Conservation (phyloP, 2,329 filamentous ascomycete genomes). For the Apiospora sp. region DNA sequence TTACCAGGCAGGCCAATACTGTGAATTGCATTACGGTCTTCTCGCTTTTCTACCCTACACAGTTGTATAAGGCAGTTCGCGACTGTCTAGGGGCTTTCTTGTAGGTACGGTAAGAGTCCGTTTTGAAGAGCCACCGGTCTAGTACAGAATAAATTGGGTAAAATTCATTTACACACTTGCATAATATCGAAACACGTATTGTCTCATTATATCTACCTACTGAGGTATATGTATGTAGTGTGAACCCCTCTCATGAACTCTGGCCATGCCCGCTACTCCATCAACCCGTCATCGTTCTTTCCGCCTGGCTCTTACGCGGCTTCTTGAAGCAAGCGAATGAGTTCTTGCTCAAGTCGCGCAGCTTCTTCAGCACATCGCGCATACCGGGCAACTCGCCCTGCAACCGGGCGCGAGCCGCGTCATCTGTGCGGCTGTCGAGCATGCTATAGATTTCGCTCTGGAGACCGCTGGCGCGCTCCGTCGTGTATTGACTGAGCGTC, state of each 20-base stretch:
- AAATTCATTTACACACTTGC: not conserved
- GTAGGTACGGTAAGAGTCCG: no score
- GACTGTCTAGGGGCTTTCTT: no score
- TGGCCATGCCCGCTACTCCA: not conserved
- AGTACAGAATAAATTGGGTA: not conserved
- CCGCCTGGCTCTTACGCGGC: constrained; percentile 37
- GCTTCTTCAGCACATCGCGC: constrained; percentile 83
- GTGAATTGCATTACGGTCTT: not conserved
- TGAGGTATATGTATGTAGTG: not conserved
- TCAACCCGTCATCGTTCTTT: constrained; percentile 40
- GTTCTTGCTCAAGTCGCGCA: constrained; percentile 81
- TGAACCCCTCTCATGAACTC: not conserved
- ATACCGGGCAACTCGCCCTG: constrained; percentile 91
- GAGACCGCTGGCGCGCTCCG: constrained; percentile 78
- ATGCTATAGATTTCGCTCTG: constrained; percentile 94
- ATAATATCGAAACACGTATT: not conserved
- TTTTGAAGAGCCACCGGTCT: no score
- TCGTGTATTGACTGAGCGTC: constrained; percentile 89
- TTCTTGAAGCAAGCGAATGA: constrained; percentile 86
- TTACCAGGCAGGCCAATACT: not conserved
- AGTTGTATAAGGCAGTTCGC: not conserved
- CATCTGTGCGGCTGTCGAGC: constrained; percentile 87
- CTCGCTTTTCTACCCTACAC: not conserved
- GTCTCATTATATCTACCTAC: constrained; percentile 4
- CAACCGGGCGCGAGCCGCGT: constrained; percentile 79